A percentile compares a stretch with the other conserved stretches of the same genome.
These are phyloP conservation scores for Aspergillus floridensis DNA, from an alignment of 2,329 filamentous ascomycete species.

Conservation along the genomic window DNA sequence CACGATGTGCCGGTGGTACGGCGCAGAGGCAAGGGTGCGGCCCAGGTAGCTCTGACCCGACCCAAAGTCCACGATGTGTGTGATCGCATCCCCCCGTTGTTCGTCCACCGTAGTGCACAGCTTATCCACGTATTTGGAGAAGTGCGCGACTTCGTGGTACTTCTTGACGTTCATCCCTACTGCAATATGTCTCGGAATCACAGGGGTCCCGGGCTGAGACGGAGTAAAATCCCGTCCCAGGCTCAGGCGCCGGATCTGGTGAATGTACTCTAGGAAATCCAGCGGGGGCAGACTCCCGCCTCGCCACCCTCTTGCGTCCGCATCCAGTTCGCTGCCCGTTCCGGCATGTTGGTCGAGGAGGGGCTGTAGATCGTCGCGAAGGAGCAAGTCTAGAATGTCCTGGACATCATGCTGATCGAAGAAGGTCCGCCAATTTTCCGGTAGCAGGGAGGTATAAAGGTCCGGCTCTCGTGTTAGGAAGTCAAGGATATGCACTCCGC, in stretches of 20 bases:
- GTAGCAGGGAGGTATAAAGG: constrained; percentile 74
- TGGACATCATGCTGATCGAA: constrained; percentile 69
- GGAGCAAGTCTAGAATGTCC: constrained; percentile 73
- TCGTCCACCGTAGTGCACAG: constrained; percentile 58
- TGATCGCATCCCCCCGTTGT: constrained; percentile 54
- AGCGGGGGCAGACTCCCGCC: constrained; percentile 45
- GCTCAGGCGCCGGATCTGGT: constrained; percentile 66
- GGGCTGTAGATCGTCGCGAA: constrained; percentile 68
- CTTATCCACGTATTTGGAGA: constrained; percentile 77
- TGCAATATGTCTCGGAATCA: constrained; percentile 67
- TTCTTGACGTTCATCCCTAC: constrained; percentile 97
- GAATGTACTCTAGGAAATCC: constrained; percentile 69
- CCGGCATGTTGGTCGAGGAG: constrained; percentile 26
- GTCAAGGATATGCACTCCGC: constrained; percentile 94
- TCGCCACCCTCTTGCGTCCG: constrained; percentile 39
- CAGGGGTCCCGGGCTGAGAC: constrained; percentile 39
- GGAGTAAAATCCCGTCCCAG: constrained; percentile 61
- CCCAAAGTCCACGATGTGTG: constrained; percentile 92
- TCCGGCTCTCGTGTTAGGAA: constrained; percentile 87
- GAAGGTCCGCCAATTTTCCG: constrained; percentile 77
- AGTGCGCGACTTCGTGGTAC: constrained; percentile 86
- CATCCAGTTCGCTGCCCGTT: constrained; percentile 13
- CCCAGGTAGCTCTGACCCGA: constrained; percentile 97
- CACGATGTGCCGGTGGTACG: constrained; percentile 82
- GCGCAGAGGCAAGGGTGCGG: constrained; percentile 75